Evolutionary conservation across 2,329 filamentous ascomycete genomes (phyloP).

Genomic region (Graphilbum fragrans): DNA sequence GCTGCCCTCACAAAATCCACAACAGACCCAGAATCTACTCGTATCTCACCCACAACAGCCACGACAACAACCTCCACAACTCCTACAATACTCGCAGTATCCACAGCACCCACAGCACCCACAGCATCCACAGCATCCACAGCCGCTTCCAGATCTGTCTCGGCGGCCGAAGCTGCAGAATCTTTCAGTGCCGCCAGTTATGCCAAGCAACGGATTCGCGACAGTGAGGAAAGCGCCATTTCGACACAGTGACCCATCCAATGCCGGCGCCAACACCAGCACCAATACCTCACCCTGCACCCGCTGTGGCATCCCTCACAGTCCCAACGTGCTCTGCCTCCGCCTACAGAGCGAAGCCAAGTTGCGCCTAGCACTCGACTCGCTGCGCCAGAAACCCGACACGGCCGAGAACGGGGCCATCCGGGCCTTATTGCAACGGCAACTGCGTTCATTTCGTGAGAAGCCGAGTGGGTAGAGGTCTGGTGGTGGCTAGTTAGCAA

Average conservation of each 20-base stretch:
- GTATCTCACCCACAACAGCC: not conserved
- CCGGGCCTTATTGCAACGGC: not conserved
- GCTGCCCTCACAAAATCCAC: too few relatives aligned
- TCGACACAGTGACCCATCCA: too few relatives aligned
- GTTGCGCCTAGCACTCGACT: not conserved
- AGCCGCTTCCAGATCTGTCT: not conserved
- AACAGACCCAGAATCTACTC: not conserved
- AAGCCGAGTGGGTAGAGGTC: too few relatives aligned
- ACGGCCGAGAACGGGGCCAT: not conserved
- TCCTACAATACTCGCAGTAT: not conserved
- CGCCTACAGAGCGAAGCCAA: not conserved
- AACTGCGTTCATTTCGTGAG: not conserved
- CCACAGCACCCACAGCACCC: constrained; percentile 1
- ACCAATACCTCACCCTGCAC: not conserved
- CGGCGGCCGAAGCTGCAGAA: too few relatives aligned
- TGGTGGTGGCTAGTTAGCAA: too few relatives aligned
- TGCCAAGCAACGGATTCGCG: too few relatives aligned
- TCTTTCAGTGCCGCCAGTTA: too few relatives aligned
- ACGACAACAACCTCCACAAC: not conserved
- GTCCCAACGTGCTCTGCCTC: not conserved
- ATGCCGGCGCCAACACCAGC: not conserved
- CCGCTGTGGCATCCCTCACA: not conserved
- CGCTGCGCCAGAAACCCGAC: not conserved
- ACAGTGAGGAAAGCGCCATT: too few relatives aligned
- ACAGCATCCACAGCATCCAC: not conserved